phyloP scores from a whole-genome alignment of 2,329 filamentous ascomycete species.

The Thelonectria discophora region DNA sequence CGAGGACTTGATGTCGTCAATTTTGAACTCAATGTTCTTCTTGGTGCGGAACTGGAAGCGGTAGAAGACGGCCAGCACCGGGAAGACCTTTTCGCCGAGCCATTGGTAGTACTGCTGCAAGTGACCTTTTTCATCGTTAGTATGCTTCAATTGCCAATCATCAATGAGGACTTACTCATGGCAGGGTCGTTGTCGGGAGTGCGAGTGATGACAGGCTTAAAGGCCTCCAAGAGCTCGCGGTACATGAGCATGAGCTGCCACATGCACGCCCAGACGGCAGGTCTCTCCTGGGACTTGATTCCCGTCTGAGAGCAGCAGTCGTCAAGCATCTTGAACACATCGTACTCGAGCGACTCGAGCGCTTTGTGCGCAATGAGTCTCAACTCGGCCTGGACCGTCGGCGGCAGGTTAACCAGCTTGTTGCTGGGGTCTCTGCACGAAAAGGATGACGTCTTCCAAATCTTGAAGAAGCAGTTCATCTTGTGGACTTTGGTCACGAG shows the following conservation, averaged over 20 bases:
- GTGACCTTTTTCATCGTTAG: constrained; percentile 30
- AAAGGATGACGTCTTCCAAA: constrained; percentile 57
- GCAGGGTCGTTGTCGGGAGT: constrained; percentile 35
- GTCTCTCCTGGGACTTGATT: constrained; percentile 50
- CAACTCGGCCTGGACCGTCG: constrained; percentile 53
- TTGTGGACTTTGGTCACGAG: constrained; percentile 55
- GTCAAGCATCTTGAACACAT: constrained; percentile 53
- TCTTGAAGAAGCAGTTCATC: constrained; percentile 60
- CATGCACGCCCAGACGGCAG: constrained; percentile 58
- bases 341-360: constrained; percentile 49
- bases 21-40: constrained; percentile 51
- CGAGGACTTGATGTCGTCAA: constrained; percentile 50
- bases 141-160: not conserved
- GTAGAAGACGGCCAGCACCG: constrained; percentile 51
- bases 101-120: constrained; percentile 37
- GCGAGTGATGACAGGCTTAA: constrained; percentile 42
- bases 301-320: constrained; percentile 50
- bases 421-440: constrained; percentile 52
- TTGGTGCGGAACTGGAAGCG: constrained; percentile 54
- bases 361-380: constrained; percentile 51
- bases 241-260: constrained; percentile 62
- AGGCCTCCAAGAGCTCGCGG: constrained; percentile 50
- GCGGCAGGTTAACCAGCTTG: constrained; percentile 48
- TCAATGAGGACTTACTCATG: constrained; percentile 28
- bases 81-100: constrained; percentile 48